Evolutionary conservation across 2,329 filamentous ascomycete genomes (phyloP).

Genomic region (Fusarium penzigii): DNA sequence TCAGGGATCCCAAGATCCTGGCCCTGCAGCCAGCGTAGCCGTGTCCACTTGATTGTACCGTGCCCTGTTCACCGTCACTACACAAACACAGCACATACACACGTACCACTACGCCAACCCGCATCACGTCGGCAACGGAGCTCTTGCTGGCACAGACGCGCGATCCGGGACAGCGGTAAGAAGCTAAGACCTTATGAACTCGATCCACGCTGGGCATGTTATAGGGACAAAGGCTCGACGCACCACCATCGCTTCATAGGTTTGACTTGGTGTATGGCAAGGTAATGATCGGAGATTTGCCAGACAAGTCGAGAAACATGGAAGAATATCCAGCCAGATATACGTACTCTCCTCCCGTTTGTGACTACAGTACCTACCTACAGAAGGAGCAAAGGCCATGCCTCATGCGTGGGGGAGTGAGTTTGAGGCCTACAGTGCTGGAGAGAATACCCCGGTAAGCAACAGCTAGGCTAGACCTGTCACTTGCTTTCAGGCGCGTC

Average conservation of each 20-base stretch:
- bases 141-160: slow-evolving; percentile 26
- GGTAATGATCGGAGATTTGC: slow-evolving; percentile 8
- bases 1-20: slow-evolving; percentile 20
- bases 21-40: slow-evolving; percentile 24
- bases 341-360: too few species aligned
- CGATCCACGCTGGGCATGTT: slow-evolving; percentile 24
- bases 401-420: neutral
- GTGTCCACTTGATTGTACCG: slow-evolving; percentile 7
- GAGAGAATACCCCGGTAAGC: neutral
- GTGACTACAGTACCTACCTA: neutral
- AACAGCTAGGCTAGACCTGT: neutral
- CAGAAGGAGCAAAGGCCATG: neutral
- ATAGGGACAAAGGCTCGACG: slow-evolving; percentile 15
- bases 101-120: slow-evolving; percentile 20
- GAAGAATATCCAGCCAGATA: too few species aligned
- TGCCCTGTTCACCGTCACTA: slow-evolving; percentile 18
- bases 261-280: slow-evolving; percentile 6
- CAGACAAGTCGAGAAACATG: neutral
- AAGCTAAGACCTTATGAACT: slow-evolving; percentile 3
- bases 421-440: neutral
- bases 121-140: slow-evolving; percentile 20
- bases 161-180: slow-evolving; percentile 29
- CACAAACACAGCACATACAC: too few species aligned
- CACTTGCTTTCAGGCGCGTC: neutral
- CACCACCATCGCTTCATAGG: slow-evolving; percentile 12